Evolutionary conservation across 108 stramenopile genomes (phyloP), one percentile per base, ranked within the genome.

Genomic region (Mediolabrus comicus): DNA sequence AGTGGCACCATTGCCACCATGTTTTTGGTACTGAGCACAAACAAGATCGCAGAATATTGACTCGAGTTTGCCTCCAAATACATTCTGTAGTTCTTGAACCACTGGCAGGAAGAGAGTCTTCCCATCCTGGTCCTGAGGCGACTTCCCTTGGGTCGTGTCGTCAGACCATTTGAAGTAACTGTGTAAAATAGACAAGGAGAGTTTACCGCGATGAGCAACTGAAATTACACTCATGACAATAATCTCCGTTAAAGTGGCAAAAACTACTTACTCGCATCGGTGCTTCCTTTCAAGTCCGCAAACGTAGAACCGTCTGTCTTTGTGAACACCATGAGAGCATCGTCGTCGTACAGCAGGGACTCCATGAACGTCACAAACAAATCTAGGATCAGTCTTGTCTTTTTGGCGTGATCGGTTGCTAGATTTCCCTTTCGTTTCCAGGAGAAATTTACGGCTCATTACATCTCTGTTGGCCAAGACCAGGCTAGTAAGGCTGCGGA

Each of bases 221-320:
- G 11, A 5, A 26, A 29, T 60, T 59, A 46, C 58, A 53, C 3
- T 60, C 30, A n/a, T 55, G 46, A 54, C 55, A 25, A 22, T 22
- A 17, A 22, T 24, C 46, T 49, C 9, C 22, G 22, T 22, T 17
- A 17, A 67, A 56, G 84, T 85, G 2, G 83, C 85, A 84, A 86
- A 87, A 49, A 66, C 38, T 35, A 84, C 87, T 54, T 74, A 89
- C 24, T 77, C 75, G 73, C 92, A 93, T 24, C 92, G 67, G 24
- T 84, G 59, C 9, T 80, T 80, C 38, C 85, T 55, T 24, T 89
- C 84, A 53, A 85, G 81, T 14, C 92, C 90, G 55, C 92, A 94
- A 24, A 94, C 93, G 69, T 94, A 92, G 64, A 94, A 94, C 32
- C 89, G 69, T 24, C 87, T 74, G 57, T 89, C 84, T 39, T 87